Base-by-base conservation (phyloP, 2,329 filamentous ascomycete genomes). In the Thelonectria rubi region DNA sequence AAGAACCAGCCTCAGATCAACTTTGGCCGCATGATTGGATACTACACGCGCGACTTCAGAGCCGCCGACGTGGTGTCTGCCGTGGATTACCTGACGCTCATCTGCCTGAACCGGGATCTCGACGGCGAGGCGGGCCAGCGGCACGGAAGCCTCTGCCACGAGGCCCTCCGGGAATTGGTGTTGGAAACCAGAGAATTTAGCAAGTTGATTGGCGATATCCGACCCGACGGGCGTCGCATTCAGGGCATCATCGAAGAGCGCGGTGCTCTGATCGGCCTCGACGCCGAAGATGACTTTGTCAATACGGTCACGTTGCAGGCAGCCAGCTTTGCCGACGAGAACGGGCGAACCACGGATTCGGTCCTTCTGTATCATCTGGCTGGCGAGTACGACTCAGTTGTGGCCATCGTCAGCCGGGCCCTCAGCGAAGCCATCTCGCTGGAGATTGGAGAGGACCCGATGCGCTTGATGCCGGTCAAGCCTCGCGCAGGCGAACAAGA, bases 181-280 rank as follows among this genome's bases (percentile, higher is more conserved):
- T 84, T 99, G n/a, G 95, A 99, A 79, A 97, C 94, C 18, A 88
- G 94, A 67, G 95, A 99, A 74, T 99, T 98, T 77, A 94, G 94
- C 72, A 91, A 93, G 72, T 82, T 99, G 14, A 88, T 99, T 50
- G 95, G 96, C 55, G 96, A 99, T 75, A 93, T 99, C 70, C 87
- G 89, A 62, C 87, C 88, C 2, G 93, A 98, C 73, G 95, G 95
- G 20, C 89, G 88, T 63, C 90, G 94, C 61, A 92, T 97, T 68
- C 88, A 87, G 60, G 95, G 95, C 53, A 87, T 93, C 24, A 94
- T 99, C 65, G 94, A 98, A 77, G 87, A 93, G 72, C 91, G 94
- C 39, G 88, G 93, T 43, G 82, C 85, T 30, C 84, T 99, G 58
- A 94, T 99, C 73, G 91, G 89, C 42, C 82, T 98, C 20, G 85